phyloP scores from a whole-genome alignment of 177 flowering plant species.

The Vitis hybrid region DNA sequence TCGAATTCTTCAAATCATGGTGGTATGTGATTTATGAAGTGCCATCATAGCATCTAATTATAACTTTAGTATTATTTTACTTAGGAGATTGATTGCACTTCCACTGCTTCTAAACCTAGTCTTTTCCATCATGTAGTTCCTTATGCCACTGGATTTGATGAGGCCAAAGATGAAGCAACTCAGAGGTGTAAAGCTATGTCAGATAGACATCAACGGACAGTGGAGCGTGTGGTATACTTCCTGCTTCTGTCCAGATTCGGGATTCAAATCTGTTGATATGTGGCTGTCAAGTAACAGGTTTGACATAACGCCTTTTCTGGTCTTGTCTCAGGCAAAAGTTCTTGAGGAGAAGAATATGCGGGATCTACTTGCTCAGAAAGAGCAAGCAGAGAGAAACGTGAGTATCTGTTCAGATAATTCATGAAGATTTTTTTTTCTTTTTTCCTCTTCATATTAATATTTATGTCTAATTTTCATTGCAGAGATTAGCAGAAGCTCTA shows the following conservation, averaged over 20 bases:
- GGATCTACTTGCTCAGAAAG: constrained; percentile 79
- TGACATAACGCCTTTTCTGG: background rate
- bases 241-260: background rate
- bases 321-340: constrained; percentile 74
- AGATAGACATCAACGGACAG: constrained; percentile 52
- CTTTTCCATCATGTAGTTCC: constrained; percentile 14
- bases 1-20: constrained; percentile 29
- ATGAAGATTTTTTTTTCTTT: constrained; percentile 7
- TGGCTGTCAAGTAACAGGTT: background rate
- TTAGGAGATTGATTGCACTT: background rate
- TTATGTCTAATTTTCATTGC: constrained; percentile 26
- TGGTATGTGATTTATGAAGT: constrained; percentile 22
- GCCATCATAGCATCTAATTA: background rate
- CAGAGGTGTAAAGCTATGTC: constrained; percentile 46
- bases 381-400: constrained; percentile 93
- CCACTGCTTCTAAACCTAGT: constrained; percentile 3
- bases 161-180: constrained; percentile 37
- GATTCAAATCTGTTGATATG: background rate
- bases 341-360: constrained; percentile 94
- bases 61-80: background rate
- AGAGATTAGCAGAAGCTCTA: constrained; percentile 82
- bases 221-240: constrained; percentile 57
- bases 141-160: constrained; percentile 27
- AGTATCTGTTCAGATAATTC: constrained; percentile 9
- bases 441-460: background rate